Evolutionary conservation across 306 rosid species (phyloP).

Genomic region (Rosa rugosa): DNA sequence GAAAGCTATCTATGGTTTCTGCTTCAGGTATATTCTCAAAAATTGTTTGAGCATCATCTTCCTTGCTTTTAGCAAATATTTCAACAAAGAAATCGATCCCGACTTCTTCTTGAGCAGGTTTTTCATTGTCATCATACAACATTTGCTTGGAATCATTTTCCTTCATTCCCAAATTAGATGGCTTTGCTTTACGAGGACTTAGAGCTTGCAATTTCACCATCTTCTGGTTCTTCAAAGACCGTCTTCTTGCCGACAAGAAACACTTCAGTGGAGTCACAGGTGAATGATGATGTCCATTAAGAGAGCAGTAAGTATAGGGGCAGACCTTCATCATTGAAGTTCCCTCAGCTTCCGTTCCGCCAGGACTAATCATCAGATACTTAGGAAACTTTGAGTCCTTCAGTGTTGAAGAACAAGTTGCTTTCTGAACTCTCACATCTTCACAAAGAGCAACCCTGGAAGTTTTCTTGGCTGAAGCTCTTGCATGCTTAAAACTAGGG

Average conservation of each 20-base stretch:
- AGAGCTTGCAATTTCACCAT: conserved; percentile 41
- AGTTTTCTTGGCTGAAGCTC: conserved; percentile 51
- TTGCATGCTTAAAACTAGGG: conserved; percentile 63
- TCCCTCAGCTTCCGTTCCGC: conserved; percentile 81
- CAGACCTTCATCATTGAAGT: conserved; percentile 77
- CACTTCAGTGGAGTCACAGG: conserved; percentile 73
- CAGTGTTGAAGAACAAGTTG: conserved; percentile 89
- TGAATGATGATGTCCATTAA: conserved; percentile 77
- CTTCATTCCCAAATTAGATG: conserved; percentile 22
- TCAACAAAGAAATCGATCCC: conserved; percentile 55
- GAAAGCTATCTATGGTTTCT: conserved; percentile 18
- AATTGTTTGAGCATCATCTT: conserved; percentile 13
- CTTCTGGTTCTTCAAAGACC: conserved; percentile 62
- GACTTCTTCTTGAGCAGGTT: conserved; percentile 28
- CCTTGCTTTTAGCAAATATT: conserved; percentile 45
- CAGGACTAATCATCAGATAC: conserved; percentile 60
- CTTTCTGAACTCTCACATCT: conserved; percentile 45
- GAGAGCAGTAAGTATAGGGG: conserved; percentile 85
- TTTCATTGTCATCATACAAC: conserved; percentile 21
- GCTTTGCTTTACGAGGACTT: conserved; percentile 42
- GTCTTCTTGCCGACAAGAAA: conserved; percentile 73
- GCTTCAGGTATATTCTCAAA: conserved; percentile 21
- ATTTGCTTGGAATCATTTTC: conserved; percentile 26
- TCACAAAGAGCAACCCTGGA: conserved; percentile 52
- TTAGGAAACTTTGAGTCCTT: conserved; percentile 75